Base-by-base conservation (phyloP, 768 basidiomycete species). In the Psilocybe cubensis region DNA sequence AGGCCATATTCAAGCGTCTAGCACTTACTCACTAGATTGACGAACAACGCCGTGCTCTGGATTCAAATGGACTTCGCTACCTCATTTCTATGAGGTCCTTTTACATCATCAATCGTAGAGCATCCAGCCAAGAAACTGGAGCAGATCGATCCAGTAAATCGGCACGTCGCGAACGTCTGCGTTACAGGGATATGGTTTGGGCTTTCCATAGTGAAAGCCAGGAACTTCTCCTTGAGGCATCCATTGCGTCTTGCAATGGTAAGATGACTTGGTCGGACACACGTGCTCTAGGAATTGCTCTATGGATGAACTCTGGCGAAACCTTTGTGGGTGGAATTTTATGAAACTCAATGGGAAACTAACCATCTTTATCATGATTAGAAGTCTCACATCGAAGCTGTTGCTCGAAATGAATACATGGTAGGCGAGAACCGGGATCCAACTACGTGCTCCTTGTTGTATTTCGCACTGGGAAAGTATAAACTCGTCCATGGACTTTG, bases 171-270 rank as follows among this genome's bases (percentile, higher is more conserved):
- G 86, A 89, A 66, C 83, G 93, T n/a, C 79, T 96, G 45, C 85
- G 92, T 20, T 95, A 91, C 71, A 86, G 97, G 29, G 96, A 99
- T 70, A 93, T 98, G 77, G 81, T 98, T 24, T 99, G 96, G 96
- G 96, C 96, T 0, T 96, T 90, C 69, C 91, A 97, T 64, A 97
- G 95, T 67, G 94, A 97, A 72, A 92, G 88, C 66, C 95, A 99
- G 66, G 93, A 91, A 17, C 70, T 98, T 43, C 72, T 99, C 4
- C 70, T 97, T 51, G 76, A 80, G 24, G 86, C 88, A 3, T 90
- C 91, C 2, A 80, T 80, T 14, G 73, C 80, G 3, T 87, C 90
- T 11, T 96, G 92, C 64, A 83, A 83, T 33, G 89, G 87, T 0
- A 96, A 92, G 73, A 92, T 98, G 87, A 71, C 83, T 33, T 98